Conservation (phyloP, 176 grass and related monocot species). For the Lolium perenne region DNA sequence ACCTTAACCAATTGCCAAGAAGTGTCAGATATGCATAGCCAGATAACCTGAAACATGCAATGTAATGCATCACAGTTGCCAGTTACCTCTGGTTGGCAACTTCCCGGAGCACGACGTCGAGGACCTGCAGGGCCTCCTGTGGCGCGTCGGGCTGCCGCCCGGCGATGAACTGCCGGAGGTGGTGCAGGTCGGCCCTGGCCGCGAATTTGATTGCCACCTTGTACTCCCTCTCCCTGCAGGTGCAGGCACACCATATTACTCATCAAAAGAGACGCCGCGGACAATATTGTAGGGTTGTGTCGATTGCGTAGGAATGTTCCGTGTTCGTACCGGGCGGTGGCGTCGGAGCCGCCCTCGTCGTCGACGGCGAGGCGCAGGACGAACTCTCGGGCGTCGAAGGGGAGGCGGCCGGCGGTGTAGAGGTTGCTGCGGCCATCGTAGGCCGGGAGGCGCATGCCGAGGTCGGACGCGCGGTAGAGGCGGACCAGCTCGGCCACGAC, state of each 20-base stretch:
- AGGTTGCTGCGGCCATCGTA: constrained; percentile 96
- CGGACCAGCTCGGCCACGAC: constrained; percentile 55
- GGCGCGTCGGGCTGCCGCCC: constrained; percentile 80
- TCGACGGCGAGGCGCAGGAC: constrained; percentile 65
- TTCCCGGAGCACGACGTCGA: constrained; percentile 91
- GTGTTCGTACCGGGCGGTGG: constrained; percentile 58
- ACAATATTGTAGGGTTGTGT: too few species aligned
- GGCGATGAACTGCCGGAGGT: constrained; percentile 83
- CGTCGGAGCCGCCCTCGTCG: constrained; percentile 61
- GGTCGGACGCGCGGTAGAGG: constrained; percentile 72
- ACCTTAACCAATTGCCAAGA: background rate
- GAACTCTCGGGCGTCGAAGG: constrained; percentile 86
- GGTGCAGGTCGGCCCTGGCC: constrained; percentile 82
- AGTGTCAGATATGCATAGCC: background rate
- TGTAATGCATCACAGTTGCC: background rate
- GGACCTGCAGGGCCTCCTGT: constrained; percentile 85
- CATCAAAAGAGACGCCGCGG: background rate
- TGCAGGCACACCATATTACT: background rate
- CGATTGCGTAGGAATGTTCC: background rate
- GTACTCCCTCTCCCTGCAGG: constrained; percentile 87
- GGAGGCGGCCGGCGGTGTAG: constrained; percentile 76
- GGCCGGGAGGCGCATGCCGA: constrained; percentile 54
- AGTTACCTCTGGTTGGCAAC: constrained; percentile 69
- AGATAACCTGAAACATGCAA: background rate
- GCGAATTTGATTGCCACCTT: constrained; percentile 90